Base-by-base conservation (phyloP, 1,284 basidiomycete genomes). In the Leccinum cinnamomeum region DNA sequence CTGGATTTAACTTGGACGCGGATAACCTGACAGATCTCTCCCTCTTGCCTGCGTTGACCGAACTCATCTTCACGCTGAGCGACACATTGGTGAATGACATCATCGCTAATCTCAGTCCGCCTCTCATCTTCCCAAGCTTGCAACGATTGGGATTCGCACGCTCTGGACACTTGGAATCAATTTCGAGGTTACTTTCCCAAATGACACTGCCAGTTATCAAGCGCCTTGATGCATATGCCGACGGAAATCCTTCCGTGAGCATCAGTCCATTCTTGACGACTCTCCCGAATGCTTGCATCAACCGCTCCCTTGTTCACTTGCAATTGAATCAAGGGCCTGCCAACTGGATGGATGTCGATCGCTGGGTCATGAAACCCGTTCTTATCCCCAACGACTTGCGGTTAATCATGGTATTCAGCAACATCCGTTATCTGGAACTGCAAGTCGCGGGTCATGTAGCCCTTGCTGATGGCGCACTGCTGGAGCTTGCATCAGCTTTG, bases 171-270 rank as follows among this genome's bases (percentile, higher is more conserved):
- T 20, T 46, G 44, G 2, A 46, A 11, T 46, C 44, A 46, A 46
- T 46, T 20, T 46, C 44, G 18, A 46, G 11, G 18, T 46, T 46
- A 20, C 44, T 46, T 46, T 46, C 18, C 10, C 18, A 46, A 12
- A 20, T 20, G 18, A 20, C 20, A 20, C 44, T 46, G 10, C 44
- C 44, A 7, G 44, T 5, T 18, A 46, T 46, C 44, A 20, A 46
- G 18, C 18, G 7, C 0, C 44, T 46, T 0, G 18, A 20, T 20
- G 3, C 1, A 20, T 0, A 46, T 20, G 0, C 18, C 6, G 11
- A 0, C 5, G 2, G 6, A 3, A 46, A 46, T 46, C 18, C 44
- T 46, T 46, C 44, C 44, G 2, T 20, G 18, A 20, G 11, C 44
- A 3, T 20, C 44, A 46, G 44, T 20, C 7, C 18, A 46, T 3